Percentiles rank a stretch among this genome's conserved stretches.
phyloP scores from a whole-genome alignment of 805 yeast genomes.

The Saturnispora quitensis region DNA sequence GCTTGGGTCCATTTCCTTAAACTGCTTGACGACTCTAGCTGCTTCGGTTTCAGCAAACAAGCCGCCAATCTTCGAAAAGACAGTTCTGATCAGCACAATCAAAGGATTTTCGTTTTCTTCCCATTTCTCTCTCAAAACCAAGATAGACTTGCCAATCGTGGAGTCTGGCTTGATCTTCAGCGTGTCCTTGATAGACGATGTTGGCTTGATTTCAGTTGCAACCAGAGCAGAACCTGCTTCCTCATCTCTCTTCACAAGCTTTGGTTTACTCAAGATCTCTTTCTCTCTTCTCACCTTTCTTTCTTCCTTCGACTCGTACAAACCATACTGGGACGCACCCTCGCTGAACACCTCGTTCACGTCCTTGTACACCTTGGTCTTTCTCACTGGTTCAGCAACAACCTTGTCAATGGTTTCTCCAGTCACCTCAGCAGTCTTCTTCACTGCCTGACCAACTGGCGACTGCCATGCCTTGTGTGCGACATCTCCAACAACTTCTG shows the following conservation, averaged over 20 bases:
- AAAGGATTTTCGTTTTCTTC: constrained; percentile 94
- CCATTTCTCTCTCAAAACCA: constrained; percentile 61
- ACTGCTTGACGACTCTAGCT: constrained; percentile 81
- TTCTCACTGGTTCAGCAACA: constrained; percentile 79
- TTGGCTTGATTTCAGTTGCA: constrained; percentile 69
- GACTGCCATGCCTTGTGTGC: constrained; percentile 96
- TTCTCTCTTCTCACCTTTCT: constrained; percentile 65
- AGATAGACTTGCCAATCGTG: constrained; percentile 55
- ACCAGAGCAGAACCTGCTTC: constrained; percentile 78
- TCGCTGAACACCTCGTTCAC: constrained; percentile 84
- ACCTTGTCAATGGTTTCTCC: constrained; percentile 80
- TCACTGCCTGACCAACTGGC: constrained; percentile 81
- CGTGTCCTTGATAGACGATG: constrained; percentile 43
- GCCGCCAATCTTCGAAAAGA: constrained; percentile 72
- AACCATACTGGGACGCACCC: constrained; percentile 89
- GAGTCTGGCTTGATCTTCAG: constrained; percentile 58
- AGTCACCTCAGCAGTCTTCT: constrained; percentile 71
- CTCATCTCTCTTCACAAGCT: constrained; percentile 66
- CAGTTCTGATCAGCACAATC: constrained; percentile 68
- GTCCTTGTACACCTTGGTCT: constrained; percentile 83
- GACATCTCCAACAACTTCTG: constrained; percentile 85
- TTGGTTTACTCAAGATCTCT: constrained; percentile 46
- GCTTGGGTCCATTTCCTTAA: constrained; percentile 82
- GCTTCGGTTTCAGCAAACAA: constrained; percentile 94
- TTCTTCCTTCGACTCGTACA: constrained; percentile 76